Evolutionary conservation across 2,329 filamentous ascomycete genomes (phyloP).

Genomic region (Xylaria sp.): DNA sequence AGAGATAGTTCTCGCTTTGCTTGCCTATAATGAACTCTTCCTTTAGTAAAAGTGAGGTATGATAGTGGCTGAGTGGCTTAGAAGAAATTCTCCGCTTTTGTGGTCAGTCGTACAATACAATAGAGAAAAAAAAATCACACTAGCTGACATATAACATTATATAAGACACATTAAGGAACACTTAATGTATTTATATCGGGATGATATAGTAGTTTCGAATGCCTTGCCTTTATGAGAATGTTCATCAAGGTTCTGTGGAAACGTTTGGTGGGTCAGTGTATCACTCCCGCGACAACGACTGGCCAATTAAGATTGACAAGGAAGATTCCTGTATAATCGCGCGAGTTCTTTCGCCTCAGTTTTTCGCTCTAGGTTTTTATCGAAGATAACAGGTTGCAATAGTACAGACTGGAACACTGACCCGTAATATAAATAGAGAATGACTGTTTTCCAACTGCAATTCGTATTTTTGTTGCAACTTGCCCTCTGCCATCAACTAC

Average conservation of each 20-base stretch:
- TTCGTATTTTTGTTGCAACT: not conserved
- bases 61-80: too few species aligned
- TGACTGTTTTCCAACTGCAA: not conserved
- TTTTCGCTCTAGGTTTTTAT: not conserved
- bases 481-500: not conserved
- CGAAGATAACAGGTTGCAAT: not conserved
- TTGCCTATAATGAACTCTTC: too few species aligned
- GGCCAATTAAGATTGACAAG: not conserved
- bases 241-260: not conserved
- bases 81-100: too few species aligned
- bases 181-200: too few species aligned
- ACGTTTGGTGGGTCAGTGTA: not conserved
- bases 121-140: too few species aligned
- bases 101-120: too few species aligned
- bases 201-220: too few species aligned
- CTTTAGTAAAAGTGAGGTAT: too few species aligned
- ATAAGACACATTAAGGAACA: too few species aligned
- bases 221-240: not conserved
- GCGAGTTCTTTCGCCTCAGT: not conserved
- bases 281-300: constrained; percentile 5
- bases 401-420: not conserved
- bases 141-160: too few species aligned
- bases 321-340: constrained; percentile 2
- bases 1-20: too few species aligned
- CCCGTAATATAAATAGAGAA: not conserved